Evolutionary conservation across 208 protist genomes (phyloP), one percentile per base, ranked within the genome.

Genomic region (Trypanosoma avium): DNA sequence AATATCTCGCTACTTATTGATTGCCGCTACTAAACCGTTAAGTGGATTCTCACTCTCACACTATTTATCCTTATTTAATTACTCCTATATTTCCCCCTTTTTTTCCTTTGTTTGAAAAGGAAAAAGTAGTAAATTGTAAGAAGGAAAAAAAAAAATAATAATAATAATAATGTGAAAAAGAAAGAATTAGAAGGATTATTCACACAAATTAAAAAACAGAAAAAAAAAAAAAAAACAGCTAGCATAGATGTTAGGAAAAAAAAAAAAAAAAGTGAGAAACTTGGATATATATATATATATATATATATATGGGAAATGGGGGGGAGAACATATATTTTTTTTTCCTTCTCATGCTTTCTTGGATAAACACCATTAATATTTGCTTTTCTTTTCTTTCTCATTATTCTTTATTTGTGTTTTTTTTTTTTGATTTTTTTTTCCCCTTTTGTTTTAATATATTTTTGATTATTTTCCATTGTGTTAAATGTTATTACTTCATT

Each of bases 261-360:
- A 65, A 19, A 21, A 29, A 64, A 57, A 36, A 65, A 33, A 33
- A 50, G n/a, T 22, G 9, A 48, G 5, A 48, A 19, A 19, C 6
- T 21, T 26, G n/a, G 27, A 54, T 54, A 30, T 15, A 54, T 54
- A 54, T 54, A 54, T 54, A 54, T 54, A 33, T 54, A 54, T 54
- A 54, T 30, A 30, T 54, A 33, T 30, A 54, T 54, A 30, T n/a
- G n/a, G n/a, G n/a, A n/a, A n/a, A n/a, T n/a, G n/a, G n/a, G n/a
- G n/a, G n/a, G n/a, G 10, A 38, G 5, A 38, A 13, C 5, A 38
- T 38, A 38, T 38, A 38, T 38, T 38, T 10, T 13, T 38, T 38
- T 38, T 10, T 10, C 33, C 5, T 10, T 13, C 33, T 5, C 5
- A 13, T 38, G 33, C 10, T 10, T 52, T 10, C 46, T 52, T 32